Base-by-base conservation (phyloP, 176 grass and related monocot species). In the Lolium multiflorum region DNA sequence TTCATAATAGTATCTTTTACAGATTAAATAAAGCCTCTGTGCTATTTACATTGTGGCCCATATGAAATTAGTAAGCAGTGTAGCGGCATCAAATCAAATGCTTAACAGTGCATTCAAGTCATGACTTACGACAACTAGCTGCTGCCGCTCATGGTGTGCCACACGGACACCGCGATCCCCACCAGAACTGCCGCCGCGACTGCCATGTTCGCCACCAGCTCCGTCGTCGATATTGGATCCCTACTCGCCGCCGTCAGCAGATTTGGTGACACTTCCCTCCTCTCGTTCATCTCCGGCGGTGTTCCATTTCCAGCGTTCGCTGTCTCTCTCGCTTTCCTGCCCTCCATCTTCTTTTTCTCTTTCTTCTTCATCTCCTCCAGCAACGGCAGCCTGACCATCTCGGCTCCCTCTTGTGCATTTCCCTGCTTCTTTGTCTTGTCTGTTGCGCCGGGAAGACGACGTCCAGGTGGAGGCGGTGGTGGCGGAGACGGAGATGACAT, bases 111-210 rank as follows among this genome's bases (percentile, higher is more conserved):
- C 56, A 15, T 12, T 38, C 38, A 50, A 12, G 15, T 26, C n/a
- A 11, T 11, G 9, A 12, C 7, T 43, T 3, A 35, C 5, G 38
- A 7, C 28, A 26, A 13, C 16, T 51, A 71, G 9, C 35, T 83
- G 50, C 63, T 80, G 50, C 61, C 4, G 60, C 69, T 85, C 65
- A 89, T 5, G 58, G 79, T 66, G 55, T 55, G 67, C 77, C 76
- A 87, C 21, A 85, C 66, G 22, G 68, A 73, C 26, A 87, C 1
- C 8, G 21, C 4, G 50, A 91, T 26, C 86, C 58, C 79, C 26
- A 90, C 9, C 7, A 91, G 78, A 70, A 90, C 88, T 7, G 48
- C 82, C 39, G 0, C 86, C 10, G 88, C 90, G 46, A 74, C 86
- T 0, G 13, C 76, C 55, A 69, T 15, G 71, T 92, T 95, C n/a